A percentile compares a stretch with the other conserved stretches of the same genome.
These are phyloP conservation scores for Chlamydomonas schloesseri DNA, from an alignment of 139 green algal species.

Conservation along the genomic window DNA sequence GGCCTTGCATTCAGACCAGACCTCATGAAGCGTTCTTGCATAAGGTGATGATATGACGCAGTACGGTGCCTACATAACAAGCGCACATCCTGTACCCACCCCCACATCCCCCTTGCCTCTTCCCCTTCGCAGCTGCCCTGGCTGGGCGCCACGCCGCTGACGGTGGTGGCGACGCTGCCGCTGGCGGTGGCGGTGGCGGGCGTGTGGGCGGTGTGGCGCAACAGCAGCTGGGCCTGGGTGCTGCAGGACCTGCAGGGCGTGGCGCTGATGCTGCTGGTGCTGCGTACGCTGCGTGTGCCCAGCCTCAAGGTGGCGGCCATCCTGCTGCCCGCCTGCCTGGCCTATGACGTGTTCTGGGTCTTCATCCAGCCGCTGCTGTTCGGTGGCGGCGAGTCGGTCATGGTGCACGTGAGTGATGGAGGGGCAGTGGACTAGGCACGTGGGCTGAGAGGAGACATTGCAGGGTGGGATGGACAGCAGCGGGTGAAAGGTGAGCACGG, in stretches of 20 bases:
- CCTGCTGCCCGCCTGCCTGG: conserved; percentile 82
- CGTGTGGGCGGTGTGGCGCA: conserved; percentile 62
- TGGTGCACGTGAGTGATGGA: conserved; percentile 77
- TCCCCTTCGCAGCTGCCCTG: conserved; percentile 16
- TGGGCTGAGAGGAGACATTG: no score
- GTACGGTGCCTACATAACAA: no score
- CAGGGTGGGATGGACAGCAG: no score
- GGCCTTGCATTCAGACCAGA: no score
- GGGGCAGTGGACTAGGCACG: not conserved
- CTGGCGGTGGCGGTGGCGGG: conserved; percentile 47
- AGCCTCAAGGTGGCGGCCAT: conserved; percentile 77
- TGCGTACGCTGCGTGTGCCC: conserved; percentile 77
- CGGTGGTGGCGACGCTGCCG: conserved; percentile 33
- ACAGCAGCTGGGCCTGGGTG: conserved; percentile 73
- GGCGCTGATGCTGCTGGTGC: conserved; percentile 77
- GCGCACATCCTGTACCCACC: not conserved
- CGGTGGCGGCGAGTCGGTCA: conserved; percentile 85
- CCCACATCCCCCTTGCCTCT: not conserved
- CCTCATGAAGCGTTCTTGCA: no score
- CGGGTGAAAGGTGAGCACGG: no score
- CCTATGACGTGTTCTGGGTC: conserved; percentile 95
- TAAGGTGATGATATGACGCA: no score
- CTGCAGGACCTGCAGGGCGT: conserved; percentile 80
- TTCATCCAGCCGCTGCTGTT: conserved; percentile 91
- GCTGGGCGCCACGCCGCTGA: conserved; percentile 15